phyloP scores from a whole-genome alignment of 2,329 filamentous ascomycete genomes.

The Ceratocystis destructans region DNA sequence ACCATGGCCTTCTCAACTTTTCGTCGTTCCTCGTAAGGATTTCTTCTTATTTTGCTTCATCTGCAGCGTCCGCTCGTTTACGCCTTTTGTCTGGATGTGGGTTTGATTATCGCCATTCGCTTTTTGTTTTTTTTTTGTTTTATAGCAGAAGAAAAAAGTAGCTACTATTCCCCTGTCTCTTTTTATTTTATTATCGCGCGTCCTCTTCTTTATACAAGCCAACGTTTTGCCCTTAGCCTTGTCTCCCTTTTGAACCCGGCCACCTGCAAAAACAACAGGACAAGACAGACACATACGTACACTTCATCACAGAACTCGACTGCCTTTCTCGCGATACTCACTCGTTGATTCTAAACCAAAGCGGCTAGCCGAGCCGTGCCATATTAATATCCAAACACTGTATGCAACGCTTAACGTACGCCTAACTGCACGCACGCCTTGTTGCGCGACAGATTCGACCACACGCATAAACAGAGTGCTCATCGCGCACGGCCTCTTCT shows the following conservation, averaged over 20 bases:
- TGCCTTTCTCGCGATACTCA: too few species aligned
- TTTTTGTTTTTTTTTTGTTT: constrained; percentile 1
- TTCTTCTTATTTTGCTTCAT: background rate
- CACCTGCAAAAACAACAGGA: too few species aligned
- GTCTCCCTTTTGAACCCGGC: too few species aligned
- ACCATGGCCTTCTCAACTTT: background rate
- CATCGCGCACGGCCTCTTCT: background rate
- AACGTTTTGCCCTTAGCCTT: too few species aligned
- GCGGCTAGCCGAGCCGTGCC: too few species aligned
- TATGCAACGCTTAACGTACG: background rate
- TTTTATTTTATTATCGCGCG: too few species aligned
- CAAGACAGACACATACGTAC: background rate
- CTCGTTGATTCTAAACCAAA: too few species aligned
- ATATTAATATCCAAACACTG: too few species aligned
- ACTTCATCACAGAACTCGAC: too few species aligned
- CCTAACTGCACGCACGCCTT: background rate
- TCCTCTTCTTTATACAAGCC: constrained; percentile 1
- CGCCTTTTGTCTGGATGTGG: background rate
- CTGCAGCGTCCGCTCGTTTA: background rate
- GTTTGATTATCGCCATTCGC: background rate
- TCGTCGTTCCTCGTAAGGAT: background rate
- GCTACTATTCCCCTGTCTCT: too few species aligned
- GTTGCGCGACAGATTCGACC: background rate
- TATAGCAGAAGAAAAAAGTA: too few species aligned
- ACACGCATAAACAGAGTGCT: background rate